Percentiles rank a stretch among this genome's conserved stretches.
Conservation (phyloP, 805 yeast species). For the Wickerhamomyces queroliae region DNA sequence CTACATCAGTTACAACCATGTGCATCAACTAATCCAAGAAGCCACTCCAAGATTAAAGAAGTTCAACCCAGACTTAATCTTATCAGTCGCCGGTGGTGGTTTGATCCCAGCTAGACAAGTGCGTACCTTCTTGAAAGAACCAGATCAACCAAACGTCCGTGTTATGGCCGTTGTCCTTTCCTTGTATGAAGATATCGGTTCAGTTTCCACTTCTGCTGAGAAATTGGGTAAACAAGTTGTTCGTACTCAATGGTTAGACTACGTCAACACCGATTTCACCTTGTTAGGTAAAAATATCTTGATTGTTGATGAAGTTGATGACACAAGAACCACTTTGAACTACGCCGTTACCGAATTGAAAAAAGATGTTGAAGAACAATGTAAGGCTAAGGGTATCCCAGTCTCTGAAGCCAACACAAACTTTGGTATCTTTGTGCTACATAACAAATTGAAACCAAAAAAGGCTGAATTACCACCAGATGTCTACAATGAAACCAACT, state of each 20-base stretch:
- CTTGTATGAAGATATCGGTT: conserved; percentile 75
- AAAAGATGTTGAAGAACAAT: conserved; percentile 63
- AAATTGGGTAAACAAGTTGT: conserved; percentile 60
- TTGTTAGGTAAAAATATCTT: conserved; percentile 65
- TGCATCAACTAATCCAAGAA: conserved; percentile 68
- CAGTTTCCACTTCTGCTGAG: conserved; percentile 53
- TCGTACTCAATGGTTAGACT: conserved; percentile 82
- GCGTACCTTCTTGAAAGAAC: conserved; percentile 85
- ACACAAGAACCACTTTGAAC: conserved; percentile 78
- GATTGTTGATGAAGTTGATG: conserved; percentile 82
- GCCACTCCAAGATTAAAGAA: conserved; percentile 55
- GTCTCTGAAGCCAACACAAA: conserved; percentile 41
- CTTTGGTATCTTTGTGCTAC: conserved; percentile 73
- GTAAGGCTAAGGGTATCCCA: conserved; percentile 43
- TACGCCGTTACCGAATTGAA: conserved; percentile 72
- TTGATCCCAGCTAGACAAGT: conserved; percentile 96
- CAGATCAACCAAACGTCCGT: conserved; percentile 82
- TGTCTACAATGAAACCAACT: conserved; percentile 51
- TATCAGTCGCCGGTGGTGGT: conserved; percentile 98
- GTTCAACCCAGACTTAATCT: conserved; percentile 83
- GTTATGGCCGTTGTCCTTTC: conserved; percentile 94
- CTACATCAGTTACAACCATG: conserved; percentile 76
- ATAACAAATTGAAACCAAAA: conserved; percentile 68
- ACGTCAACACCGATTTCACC: conserved; percentile 50
- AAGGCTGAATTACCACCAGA: conserved; percentile 66